Percentiles rank a stretch among this genome's conserved stretches.
phyloP scores from a whole-genome alignment of 495 filamentous ascomycete genomes.

The Friedmanniomyces simplex region DNA sequence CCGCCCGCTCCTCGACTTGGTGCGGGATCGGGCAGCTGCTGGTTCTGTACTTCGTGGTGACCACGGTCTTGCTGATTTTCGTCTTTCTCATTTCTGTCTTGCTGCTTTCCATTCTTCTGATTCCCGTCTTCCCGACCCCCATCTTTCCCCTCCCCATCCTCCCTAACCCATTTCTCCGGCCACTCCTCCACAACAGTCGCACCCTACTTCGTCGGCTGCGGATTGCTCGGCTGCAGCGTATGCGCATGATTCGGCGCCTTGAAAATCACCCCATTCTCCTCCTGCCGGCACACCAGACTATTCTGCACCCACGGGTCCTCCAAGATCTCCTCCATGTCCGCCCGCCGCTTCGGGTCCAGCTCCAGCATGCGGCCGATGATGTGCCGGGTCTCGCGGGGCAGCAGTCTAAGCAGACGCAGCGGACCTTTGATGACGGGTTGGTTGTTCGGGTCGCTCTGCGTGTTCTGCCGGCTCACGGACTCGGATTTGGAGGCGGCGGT shows the following conservation, averaged over 20 bases:
- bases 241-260: constrained; percentile 51
- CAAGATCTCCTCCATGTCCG: constrained; percentile 73
- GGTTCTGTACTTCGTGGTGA: too few species aligned
- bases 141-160: background rate
- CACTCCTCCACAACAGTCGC: background rate
- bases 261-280: constrained; percentile 44
- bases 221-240: constrained; percentile 43
- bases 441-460: constrained; percentile 17
- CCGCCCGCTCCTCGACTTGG: too few species aligned
- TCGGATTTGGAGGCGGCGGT: constrained; percentile 3
- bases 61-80: too few species aligned
- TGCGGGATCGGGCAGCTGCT: too few species aligned
- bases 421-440: constrained; percentile 68
- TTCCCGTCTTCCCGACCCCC: too few species aligned
- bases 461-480: constrained; percentile 18
- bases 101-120: too few species aligned
- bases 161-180: background rate
- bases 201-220: constrained; percentile 7
- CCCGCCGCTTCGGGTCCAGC: constrained; percentile 72
- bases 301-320: constrained; percentile 80
- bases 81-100: too few species aligned
- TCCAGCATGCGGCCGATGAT: constrained; percentile 92
- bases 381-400: constrained; percentile 80
- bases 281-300: constrained; percentile 54
- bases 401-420: constrained; percentile 80